Conservation (phyloP, 345 rosid species). For the sweet orange (Citrus sinensis) region DNA sequence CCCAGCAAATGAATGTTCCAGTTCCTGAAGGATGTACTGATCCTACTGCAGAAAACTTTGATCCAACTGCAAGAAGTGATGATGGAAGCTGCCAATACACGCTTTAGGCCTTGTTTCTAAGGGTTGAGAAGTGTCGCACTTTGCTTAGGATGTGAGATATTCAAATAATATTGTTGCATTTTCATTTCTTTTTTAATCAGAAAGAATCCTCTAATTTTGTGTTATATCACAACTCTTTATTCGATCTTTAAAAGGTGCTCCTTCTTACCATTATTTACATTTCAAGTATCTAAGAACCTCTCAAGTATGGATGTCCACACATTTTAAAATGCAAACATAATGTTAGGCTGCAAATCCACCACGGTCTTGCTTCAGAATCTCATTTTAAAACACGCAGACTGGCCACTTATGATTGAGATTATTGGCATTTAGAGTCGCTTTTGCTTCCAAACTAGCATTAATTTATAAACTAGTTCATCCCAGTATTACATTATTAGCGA, state of each 20-base stretch:
- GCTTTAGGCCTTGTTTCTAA: slow-evolving; percentile 17
- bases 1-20: slow-evolving; percentile 71
- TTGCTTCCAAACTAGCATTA: background rate
- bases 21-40: slow-evolving; percentile 91
- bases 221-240: slow-evolving; percentile 1
- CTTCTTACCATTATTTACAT: background rate
- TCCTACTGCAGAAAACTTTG: slow-evolving; percentile 59
- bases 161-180: background rate
- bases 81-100: slow-evolving; percentile 78
- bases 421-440: background rate
- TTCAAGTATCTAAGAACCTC: background rate
- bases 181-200: slow-evolving; percentile 1
- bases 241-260: background rate
- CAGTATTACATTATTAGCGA: background rate
- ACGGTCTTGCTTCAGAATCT: too few species aligned
- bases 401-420: background rate
- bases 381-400: too few species aligned
- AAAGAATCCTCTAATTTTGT: slow-evolving; percentile 21
- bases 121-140: background rate
- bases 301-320: too few species aligned
- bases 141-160: slow-evolving; percentile 6
- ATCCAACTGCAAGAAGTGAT: slow-evolving; percentile 93
- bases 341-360: too few species aligned
- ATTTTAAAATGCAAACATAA: too few species aligned
- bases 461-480: background rate